Percentiles rank a stretch among this genome's conserved stretches.
phyloP scores from a whole-genome alignment of 148 eudicot genomes.

The Salicornia ramosissima region DNA sequence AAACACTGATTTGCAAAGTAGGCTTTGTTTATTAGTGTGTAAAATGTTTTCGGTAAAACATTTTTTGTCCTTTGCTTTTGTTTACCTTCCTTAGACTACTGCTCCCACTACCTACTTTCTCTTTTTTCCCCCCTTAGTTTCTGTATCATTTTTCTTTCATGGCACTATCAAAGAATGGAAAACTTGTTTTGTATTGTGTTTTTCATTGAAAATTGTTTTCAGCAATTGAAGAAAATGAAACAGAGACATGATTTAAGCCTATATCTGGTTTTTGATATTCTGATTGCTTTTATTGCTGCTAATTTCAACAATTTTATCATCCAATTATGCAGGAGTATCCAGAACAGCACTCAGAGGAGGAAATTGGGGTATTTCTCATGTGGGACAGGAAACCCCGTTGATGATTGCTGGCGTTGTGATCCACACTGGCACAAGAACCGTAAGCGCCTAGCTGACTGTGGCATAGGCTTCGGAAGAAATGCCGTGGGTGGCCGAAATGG shows the following conservation, averaged over 20 bases:
- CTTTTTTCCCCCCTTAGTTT: too few relatives aligned
- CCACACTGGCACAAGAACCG: constrained; percentile 65
- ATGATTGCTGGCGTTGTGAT: constrained; percentile 96
- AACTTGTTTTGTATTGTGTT: too few relatives aligned
- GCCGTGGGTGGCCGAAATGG: constrained; percentile 87
- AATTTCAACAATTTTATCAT: neutral
- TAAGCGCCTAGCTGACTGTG: constrained; percentile 73
- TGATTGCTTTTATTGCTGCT: neutral
- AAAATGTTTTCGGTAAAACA: too few relatives aligned
- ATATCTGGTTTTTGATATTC: neutral
- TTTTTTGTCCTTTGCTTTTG: too few relatives aligned
- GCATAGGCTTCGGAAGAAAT: constrained; percentile 78
- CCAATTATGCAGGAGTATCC: constrained; percentile 51
- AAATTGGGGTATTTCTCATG: constrained; percentile 79
- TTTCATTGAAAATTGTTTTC: too few relatives aligned
- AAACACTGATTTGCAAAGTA: too few relatives aligned
- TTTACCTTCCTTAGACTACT: too few relatives aligned
- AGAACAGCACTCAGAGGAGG: constrained; percentile 74
- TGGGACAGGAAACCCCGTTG: constrained; percentile 81
- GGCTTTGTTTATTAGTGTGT: too few relatives aligned
- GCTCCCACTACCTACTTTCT: too few relatives aligned
- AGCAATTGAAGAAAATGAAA: too few relatives aligned
- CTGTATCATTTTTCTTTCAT: too few relatives aligned
- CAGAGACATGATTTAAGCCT: neutral
- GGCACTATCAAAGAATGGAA: too few relatives aligned